Percentiles rank a stretch among this genome's conserved stretches.
phyloP scores from a whole-genome alignment of 306 rosid species.

The Prunus davidiana region DNA sequence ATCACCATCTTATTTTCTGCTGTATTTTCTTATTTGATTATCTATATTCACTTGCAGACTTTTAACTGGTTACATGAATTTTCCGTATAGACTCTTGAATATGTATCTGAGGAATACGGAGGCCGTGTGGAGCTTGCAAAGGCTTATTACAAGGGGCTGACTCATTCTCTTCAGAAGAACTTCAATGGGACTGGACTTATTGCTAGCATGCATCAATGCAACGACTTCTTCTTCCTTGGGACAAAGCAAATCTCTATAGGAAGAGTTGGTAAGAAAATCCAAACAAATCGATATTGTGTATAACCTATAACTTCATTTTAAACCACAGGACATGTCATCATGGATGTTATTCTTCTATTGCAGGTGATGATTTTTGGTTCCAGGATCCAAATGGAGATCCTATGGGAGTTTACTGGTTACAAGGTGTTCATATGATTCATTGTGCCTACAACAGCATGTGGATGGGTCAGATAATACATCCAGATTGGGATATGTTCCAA shows the following conservation, averaged over 20 bases:
- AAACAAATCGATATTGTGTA: not conserved
- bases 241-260: conserved; percentile 66
- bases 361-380: conserved; percentile 97
- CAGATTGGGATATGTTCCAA: conserved; percentile 98
- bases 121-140: conserved; percentile 84
- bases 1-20: not conserved
- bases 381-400: conserved; percentile 89
- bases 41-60: not conserved
- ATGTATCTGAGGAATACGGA: conserved; percentile 63
- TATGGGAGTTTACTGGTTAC: conserved; percentile 81
- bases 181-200: conserved; percentile 75
- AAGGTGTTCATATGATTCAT: conserved; percentile 90
- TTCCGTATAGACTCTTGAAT: conserved; percentile 55
- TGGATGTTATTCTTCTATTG: not conserved
- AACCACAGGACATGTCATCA: not conserved
- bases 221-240: conserved; percentile 89
- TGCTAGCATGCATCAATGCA: conserved; percentile 94
- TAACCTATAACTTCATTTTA: not conserved
- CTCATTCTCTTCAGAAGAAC: conserved; percentile 61
- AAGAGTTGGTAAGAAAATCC: conserved; percentile 59
- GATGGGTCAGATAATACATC: conserved; percentile 90
- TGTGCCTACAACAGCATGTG: conserved; percentile 92
- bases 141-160: conserved; percentile 63
- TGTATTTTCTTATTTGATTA: not conserved
- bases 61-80: not conserved